Base-by-base conservation (phyloP, 1,284 basidiomycete species). In the Xanthoconium separans region DNA sequence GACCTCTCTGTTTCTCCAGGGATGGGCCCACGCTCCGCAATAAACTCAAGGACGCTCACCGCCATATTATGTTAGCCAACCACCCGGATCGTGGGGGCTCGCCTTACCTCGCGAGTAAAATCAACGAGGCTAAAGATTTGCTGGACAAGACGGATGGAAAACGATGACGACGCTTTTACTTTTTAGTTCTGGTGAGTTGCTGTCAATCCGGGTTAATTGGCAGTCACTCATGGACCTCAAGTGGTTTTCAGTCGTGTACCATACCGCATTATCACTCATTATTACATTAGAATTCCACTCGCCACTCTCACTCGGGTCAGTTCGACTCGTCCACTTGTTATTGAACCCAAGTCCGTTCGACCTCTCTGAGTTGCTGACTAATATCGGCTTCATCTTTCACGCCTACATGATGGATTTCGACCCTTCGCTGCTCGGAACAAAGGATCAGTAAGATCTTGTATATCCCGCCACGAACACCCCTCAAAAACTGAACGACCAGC, bases 51-150 rank as follows among this genome's bases (percentile, higher is more conserved):
- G 93, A 95, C 65, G 92, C 93, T 0, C 94, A 96, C 72, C 83
- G 94, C 50, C 83, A 87, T 43, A 90, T 97, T 62, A 97, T 96
- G 93, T 80, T 96, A 45, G 89, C 92, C 24, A 98, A 98, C 73
- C 95, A 98, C 74, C 96, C 96, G 16, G 95, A 98, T 77, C 81
- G 95, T 58, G 95, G 95, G 41, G 96, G 96, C 31, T 91, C 93
- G 12, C 96, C 96, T 1, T 98, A 96, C 73, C 76, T 99, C 39
- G 96, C 96, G n/a, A 95, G 93, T 68, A 98, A 97, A 79, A 93
- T 96, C 54, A 97, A 96, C 72, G 94, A 97, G 67, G 94, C 93
- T 0, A 93, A 92, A 67, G 90, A 93, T 61, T 61, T 93, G 54
- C 71, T 94, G 30, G 91, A 94, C 50, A 89, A 85, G 65, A 75